A percentile compares a stretch with the other conserved stretches of the same genome.
Evolutionary conservation across 306 rosid species (phyloP).

Genomic region (Cajanus cajan): DNA sequence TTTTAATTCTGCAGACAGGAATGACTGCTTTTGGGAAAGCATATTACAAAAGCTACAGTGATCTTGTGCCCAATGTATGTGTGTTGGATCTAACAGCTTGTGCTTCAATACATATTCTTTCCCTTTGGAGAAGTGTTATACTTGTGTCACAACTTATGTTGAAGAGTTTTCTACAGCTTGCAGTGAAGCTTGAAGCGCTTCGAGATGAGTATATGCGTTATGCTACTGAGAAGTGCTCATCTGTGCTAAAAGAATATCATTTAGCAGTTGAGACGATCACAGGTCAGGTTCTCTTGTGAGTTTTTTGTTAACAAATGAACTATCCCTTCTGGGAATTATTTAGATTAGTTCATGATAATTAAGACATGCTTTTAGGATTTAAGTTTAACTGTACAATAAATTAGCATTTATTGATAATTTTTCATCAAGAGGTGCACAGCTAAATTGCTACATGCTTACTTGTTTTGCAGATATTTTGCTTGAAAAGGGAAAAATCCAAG

Average conservation of each 20-base stretch:
- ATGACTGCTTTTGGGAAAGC: conserved; percentile 99
- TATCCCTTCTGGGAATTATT: conserved; percentile 10
- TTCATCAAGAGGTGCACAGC: conserved; percentile 8
- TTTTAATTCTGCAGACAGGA: conserved; percentile 92
- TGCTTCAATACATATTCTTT: conserved; percentile 17
- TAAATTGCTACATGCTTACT: conserved; percentile 19
- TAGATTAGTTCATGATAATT: conserved; percentile 22
- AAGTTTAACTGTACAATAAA: conserved; percentile 11
- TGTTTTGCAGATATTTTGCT: conserved; percentile 81
- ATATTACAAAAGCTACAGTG: conserved; percentile 71
- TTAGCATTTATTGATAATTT: background rate
- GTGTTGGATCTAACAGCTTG: conserved; percentile 11
- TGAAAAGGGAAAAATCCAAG: conserved; percentile 71
- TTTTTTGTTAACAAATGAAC: conserved; percentile 27
- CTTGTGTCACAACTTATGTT: conserved; percentile 31
- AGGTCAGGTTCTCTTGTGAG: conserved; percentile 53
- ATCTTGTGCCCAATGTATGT: conserved; percentile 93
- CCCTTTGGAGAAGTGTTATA: conserved; percentile 15
- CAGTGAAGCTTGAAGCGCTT: conserved; percentile 87
- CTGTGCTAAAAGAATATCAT: conserved; percentile 70
- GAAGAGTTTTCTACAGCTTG: conserved; percentile 63
- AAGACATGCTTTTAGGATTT: background rate
- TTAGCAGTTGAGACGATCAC: conserved; percentile 92
- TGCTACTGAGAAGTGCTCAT: conserved; percentile 71
- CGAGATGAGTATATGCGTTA: conserved; percentile 95